Conservation (phyloP, 345 rosid genomes). For the Erysimum cheiranthoides region DNA sequence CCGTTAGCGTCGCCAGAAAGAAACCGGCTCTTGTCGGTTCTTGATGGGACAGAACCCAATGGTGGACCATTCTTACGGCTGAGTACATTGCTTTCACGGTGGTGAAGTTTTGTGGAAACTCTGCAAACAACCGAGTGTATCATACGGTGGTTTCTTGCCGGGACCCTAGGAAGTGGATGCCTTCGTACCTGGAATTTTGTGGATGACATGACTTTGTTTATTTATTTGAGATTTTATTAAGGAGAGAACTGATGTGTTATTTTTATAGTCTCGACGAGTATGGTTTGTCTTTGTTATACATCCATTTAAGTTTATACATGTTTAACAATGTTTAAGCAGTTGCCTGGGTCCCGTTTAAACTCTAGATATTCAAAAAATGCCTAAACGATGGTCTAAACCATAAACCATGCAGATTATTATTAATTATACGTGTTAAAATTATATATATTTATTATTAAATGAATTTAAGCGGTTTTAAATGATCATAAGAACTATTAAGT, state of each 20-base stretch:
- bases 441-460: too few species aligned
- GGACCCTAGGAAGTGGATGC: slow-evolving; percentile 17
- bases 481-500: too few species aligned
- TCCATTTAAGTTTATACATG: slow-evolving; percentile 3
- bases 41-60: slow-evolving; percentile 25
- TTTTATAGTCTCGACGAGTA: slow-evolving; percentile 7
- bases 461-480: too few species aligned
- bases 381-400: too few species aligned
- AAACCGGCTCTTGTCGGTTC: slow-evolving; percentile 23
- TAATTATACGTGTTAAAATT: too few species aligned
- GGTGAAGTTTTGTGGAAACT: slow-evolving; percentile 17
- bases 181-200: slow-evolving; percentile 21
- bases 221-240: not conserved
- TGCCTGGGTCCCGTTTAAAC: too few species aligned
- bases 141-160: slow-evolving; percentile 27
- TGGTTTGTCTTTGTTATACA: not conserved
- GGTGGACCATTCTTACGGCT: not conserved
- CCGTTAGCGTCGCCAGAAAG: slow-evolving; percentile 15
- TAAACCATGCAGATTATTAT: too few species aligned
- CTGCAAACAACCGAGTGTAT: slow-evolving; percentile 8
- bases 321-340: not conserved
- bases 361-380: too few species aligned
- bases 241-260: not conserved
- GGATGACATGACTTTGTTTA: slow-evolving; percentile 27
- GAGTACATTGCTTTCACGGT: slow-evolving; percentile 8